These are phyloP conservation scores for Mycena alexandri DNA, from an alignment of 768 basidiomycete species.

Conservation along the genomic window DNA sequence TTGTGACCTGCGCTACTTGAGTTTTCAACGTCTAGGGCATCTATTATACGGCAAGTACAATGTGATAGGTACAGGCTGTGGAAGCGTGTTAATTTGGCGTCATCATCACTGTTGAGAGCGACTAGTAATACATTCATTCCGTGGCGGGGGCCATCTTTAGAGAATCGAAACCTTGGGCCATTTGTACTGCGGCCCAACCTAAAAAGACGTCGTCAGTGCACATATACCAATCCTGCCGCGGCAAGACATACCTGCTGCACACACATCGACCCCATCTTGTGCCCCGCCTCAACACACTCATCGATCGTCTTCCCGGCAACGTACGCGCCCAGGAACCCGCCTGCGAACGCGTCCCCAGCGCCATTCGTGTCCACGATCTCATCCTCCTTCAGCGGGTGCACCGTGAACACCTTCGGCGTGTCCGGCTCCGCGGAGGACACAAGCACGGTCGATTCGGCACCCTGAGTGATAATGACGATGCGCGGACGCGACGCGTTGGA, in stretches of 20 bases:
- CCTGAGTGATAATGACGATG: constrained; percentile 92
- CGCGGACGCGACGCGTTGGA: constrained; percentile 82
- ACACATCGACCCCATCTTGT: constrained; percentile 88
- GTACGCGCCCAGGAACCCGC: constrained; percentile 92
- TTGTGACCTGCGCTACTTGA: too few relatives aligned
- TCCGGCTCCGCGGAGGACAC: constrained; percentile 72
- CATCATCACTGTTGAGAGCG: constrained; percentile 42
- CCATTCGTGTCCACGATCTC: constrained; percentile 97
- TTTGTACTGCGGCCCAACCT: constrained; percentile 66
- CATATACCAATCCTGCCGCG: background rate
- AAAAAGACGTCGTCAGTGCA: constrained; percentile 8
- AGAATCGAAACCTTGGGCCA: constrained; percentile 64
- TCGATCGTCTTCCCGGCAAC: constrained; percentile 83
- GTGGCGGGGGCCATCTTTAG: constrained; percentile 17
- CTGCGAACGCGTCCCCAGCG: constrained; percentile 97
- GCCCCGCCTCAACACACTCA: constrained; percentile 86
- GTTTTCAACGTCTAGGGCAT: background rate
- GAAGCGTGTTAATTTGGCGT: constrained; percentile 38
- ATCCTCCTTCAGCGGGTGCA: constrained; percentile 66
- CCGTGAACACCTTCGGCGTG: constrained; percentile 67
- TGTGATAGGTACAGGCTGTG: constrained; percentile 37
- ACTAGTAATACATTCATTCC: constrained; percentile 33
- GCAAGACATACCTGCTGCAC: constrained; percentile 74
- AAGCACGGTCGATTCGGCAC: constrained; percentile 81
- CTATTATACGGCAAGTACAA: constrained; percentile 22